Conservation (phyloP, 1,139 yeast genomes). For the Diutina rugosa region DNA sequence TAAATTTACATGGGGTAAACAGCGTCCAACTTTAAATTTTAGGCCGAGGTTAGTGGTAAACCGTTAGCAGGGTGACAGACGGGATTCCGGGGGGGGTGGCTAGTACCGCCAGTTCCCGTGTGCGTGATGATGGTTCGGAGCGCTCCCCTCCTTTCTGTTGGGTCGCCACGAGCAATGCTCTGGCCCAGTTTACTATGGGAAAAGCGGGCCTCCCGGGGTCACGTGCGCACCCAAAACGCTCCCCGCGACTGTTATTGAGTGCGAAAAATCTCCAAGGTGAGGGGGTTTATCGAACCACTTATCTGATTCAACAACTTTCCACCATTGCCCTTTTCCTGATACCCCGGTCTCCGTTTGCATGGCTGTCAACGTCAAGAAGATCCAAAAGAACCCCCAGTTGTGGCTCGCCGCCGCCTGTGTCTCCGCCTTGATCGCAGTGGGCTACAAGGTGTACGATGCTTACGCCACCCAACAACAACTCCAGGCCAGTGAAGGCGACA, state of each 20-base stretch:
- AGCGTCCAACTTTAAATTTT: too few relatives aligned
- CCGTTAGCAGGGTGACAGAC: too few relatives aligned
- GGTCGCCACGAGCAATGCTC: neutral
- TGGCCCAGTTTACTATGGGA: too few relatives aligned
- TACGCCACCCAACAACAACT: neutral
- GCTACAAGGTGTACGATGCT: neutral
- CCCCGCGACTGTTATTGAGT: too few relatives aligned
- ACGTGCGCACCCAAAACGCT: too few relatives aligned
- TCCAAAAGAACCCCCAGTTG: slow-evolving; percentile 1
- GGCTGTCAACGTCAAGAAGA: neutral
- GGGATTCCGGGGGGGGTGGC: too few relatives aligned
- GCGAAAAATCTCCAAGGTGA: too few relatives aligned
- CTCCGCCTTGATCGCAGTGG: neutral
- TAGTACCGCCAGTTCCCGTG: too few relatives aligned
- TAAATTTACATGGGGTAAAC: neutral
- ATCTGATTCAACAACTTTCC: too few relatives aligned
- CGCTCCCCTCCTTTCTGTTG: neutral
- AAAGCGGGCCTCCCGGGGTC: too few relatives aligned
- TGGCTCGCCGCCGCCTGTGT: slow-evolving; percentile 2
- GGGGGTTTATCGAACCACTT: neutral
- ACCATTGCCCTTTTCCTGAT: too few relatives aligned
- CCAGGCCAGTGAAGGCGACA: neutral
- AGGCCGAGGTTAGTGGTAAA: too few relatives aligned
- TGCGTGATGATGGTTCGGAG: neutral
- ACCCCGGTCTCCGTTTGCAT: neutral